Evolutionary conservation across 1,284 basidiomycete species (phyloP).

Genomic region (Cryptococcus neoformans): DNA sequence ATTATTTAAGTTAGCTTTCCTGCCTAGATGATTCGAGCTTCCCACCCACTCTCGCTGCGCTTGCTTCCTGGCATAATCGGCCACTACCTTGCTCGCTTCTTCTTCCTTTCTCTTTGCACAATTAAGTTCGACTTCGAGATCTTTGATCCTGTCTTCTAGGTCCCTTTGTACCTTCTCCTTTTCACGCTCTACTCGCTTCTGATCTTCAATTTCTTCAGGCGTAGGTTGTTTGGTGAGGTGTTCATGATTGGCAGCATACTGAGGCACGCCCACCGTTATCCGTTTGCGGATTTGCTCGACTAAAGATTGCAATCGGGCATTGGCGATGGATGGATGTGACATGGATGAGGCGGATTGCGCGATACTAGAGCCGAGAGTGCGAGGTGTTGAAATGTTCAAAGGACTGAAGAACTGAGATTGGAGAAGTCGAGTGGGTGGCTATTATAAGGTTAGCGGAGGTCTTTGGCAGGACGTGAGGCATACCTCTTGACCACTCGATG

Average conservation of each 20-base stretch:
- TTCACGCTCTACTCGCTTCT: conserved; percentile 29
- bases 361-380: conserved; percentile 9
- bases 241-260: not conserved
- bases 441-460: conserved; percentile 1
- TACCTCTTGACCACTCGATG: conserved; percentile 35
- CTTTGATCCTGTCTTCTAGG: conserved; percentile 41
- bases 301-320: conserved; percentile 32
- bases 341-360: conserved; percentile 37
- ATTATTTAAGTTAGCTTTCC: not conserved
- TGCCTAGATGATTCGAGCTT: not conserved
- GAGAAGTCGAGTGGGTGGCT: conserved; percentile 25
- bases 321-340: conserved; percentile 45
- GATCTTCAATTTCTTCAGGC: conserved; percentile 28
- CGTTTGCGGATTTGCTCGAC: conserved; percentile 27
- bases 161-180: conserved; percentile 24
- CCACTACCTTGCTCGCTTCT: conserved; percentile 35
- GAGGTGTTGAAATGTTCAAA: conserved; percentile 3
- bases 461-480: not conserved
- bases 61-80: conserved; percentile 33
- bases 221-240: not conserved
- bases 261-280: conserved; percentile 18
- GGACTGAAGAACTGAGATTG: conserved; percentile 32
- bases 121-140: conserved; percentile 43
- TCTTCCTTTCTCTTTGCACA: conserved; percentile 36
- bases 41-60: conserved; percentile 22